These are phyloP conservation scores for Cucurbita pepo DNA, from an alignment of 306 rosid genomes.

Conservation along the genomic window DNA sequence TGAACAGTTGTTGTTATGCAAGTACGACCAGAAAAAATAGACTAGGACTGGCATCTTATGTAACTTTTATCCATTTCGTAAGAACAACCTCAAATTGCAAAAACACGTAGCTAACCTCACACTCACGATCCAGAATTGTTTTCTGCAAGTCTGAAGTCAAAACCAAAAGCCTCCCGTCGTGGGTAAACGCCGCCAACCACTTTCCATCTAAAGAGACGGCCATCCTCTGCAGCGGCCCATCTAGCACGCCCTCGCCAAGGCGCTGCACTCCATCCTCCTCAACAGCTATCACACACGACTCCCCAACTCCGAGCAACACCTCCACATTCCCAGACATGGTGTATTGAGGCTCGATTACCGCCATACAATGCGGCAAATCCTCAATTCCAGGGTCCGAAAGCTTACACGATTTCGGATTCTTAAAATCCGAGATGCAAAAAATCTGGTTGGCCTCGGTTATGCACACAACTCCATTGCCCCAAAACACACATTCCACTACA, in stretches of 20 bases:
- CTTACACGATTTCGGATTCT: constrained; percentile 34
- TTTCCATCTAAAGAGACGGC: constrained; percentile 80
- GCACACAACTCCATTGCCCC: constrained; percentile 81
- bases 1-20: background rate
- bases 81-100: background rate
- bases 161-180: constrained; percentile 72
- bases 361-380: constrained; percentile 75
- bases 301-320: constrained; percentile 65
- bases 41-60: background rate
- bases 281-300: constrained; percentile 50
- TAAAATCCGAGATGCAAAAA: constrained; percentile 59
- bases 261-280: constrained; percentile 86
- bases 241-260: constrained; percentile 41
- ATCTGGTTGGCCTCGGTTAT: constrained; percentile 53
- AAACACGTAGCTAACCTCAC: constrained; percentile 42
- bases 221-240: constrained; percentile 86
- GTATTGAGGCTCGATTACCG: constrained; percentile 88
- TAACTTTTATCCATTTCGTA: background rate
- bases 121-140: constrained; percentile 69
- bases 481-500: constrained; percentile 72
- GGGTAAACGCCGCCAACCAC: constrained; percentile 90
- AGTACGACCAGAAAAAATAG: background rate
- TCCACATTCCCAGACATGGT: constrained; percentile 87
- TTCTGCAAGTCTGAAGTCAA: constrained; percentile 58
- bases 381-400: constrained; percentile 69